Evolutionary conservation across 345 rosid species (phyloP).

Genomic region (Pugionium cornutum): DNA sequence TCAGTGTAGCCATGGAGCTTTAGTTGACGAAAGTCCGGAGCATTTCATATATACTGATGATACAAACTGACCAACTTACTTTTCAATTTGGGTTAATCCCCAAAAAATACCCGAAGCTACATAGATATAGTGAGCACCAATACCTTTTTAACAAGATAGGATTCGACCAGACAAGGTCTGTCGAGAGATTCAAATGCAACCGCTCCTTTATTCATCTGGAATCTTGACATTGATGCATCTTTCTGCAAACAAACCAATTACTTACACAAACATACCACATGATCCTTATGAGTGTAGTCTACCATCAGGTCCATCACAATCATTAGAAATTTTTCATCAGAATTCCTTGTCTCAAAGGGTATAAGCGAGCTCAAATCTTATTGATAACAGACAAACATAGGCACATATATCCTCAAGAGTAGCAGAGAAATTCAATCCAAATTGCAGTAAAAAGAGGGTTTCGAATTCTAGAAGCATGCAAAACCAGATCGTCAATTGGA

Average conservation of each 20-base stretch:
- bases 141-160: neutral
- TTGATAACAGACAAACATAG: constrained; percentile 31
- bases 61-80: no score
- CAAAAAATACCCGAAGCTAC: no score
- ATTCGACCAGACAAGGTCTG: neutral
- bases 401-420: constrained; percentile 10
- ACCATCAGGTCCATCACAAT: constrained; percentile 1
- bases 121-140: constrained; percentile 6
- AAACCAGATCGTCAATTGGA: constrained; percentile 29
- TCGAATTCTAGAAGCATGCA: neutral
- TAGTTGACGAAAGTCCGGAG: constrained; percentile 57
- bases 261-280: neutral
- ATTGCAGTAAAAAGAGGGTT: neutral
- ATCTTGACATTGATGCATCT: neutral
- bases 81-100: no score
- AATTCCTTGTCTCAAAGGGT: neutral
- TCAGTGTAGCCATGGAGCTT: constrained; percentile 73
- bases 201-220: neutral
- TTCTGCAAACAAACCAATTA: constrained; percentile 11
- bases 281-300: neutral
- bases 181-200: neutral
- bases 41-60: no score
- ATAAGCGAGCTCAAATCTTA: constrained; percentile 18
- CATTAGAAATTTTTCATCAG: neutral
- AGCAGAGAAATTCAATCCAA: constrained; percentile 9